Percentiles rank a stretch among this genome's conserved stretches.
Evolutionary conservation across 495 filamentous ascomycete species (phyloP).

Genomic region (Amphirosellinia nigrospora): DNA sequence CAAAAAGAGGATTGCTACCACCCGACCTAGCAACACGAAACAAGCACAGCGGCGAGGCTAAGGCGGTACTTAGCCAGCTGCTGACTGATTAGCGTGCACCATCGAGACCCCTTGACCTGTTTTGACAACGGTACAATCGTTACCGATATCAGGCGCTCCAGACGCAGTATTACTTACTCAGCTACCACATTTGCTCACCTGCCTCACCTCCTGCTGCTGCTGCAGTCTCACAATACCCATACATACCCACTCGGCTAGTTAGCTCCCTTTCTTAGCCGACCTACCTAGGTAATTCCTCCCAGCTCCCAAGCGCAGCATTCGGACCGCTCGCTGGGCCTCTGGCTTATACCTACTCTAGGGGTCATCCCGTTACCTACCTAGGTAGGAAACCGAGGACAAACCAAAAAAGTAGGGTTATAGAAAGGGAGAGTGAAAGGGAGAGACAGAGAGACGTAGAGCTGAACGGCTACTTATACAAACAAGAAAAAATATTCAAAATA

Average conservation of each 20-base stretch:
- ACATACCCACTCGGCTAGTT: conserved; percentile 25
- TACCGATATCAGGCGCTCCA: conserved; percentile 23
- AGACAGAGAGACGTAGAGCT: not conserved
- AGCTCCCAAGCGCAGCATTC: conserved; percentile 26
- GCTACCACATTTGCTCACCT: conserved; percentile 29
- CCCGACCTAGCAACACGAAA: not conserved
- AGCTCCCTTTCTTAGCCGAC: conserved; percentile 28
- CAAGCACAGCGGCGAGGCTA: conserved; percentile 3
- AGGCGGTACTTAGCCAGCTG: conserved; percentile 4
- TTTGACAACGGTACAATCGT: conserved; percentile 14
- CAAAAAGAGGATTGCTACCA: not conserved
- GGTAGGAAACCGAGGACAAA: not conserved
- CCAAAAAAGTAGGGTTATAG: not conserved
- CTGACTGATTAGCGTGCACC: conserved; percentile 8
- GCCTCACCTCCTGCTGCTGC: conserved; percentile 11
- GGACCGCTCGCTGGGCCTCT: conserved; percentile 24
- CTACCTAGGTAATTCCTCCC: conserved; percentile 26
- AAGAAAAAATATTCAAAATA: conserved; percentile 1
- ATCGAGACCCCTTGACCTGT: conserved; percentile 10
- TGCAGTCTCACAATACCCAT: not conserved
- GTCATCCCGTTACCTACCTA: conserved; percentile 5
- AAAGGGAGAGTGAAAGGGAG: not conserved
- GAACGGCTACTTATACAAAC: not conserved
- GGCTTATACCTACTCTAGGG: conserved; percentile 14
- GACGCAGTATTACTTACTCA: conserved; percentile 26